Conservation (phyloP, 2,329 filamentous ascomycete genomes). For the Arthrobotrys pseudoclavata region DNA sequence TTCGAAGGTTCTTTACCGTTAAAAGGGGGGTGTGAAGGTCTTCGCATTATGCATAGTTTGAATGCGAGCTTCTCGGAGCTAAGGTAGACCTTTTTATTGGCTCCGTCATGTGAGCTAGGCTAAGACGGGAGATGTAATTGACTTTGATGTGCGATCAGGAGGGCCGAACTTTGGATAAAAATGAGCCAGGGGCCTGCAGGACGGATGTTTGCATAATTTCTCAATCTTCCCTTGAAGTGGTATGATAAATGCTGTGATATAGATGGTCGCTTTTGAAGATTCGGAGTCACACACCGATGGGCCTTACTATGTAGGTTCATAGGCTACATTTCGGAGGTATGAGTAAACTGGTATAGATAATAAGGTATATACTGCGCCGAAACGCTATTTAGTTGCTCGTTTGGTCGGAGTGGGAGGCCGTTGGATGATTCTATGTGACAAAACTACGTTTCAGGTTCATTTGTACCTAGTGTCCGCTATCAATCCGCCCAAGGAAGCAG, state of each 20-base stretch:
- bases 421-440: not conserved
- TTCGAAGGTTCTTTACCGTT: constrained; percentile 54
- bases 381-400: too few species aligned
- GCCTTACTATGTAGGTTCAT: not conserved
- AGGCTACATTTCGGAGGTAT: constrained; percentile 6
- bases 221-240: constrained; percentile 8
- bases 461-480: not conserved
- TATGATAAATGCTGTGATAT: constrained; percentile 22
- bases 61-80: constrained; percentile 45
- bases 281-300: constrained; percentile 11
- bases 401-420: not conserved
- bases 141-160: constrained; percentile 29
- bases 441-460: constrained; percentile 8
- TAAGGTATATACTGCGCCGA: not conserved
- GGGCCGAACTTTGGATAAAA: constrained; percentile 54
- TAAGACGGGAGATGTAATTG: constrained; percentile 11
- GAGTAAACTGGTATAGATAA: not conserved
- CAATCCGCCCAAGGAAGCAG: not conserved
- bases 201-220: constrained; percentile 39
- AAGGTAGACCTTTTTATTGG: constrained; percentile 28
- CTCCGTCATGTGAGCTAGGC: not conserved
- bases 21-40: constrained; percentile 21
- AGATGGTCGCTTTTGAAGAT: not conserved
- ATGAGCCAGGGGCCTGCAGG: constrained; percentile 29
- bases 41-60: constrained; percentile 8